Evolutionary conservation across 345 rosid genomes (phyloP).

Genomic region (Linum lewisii): DNA sequence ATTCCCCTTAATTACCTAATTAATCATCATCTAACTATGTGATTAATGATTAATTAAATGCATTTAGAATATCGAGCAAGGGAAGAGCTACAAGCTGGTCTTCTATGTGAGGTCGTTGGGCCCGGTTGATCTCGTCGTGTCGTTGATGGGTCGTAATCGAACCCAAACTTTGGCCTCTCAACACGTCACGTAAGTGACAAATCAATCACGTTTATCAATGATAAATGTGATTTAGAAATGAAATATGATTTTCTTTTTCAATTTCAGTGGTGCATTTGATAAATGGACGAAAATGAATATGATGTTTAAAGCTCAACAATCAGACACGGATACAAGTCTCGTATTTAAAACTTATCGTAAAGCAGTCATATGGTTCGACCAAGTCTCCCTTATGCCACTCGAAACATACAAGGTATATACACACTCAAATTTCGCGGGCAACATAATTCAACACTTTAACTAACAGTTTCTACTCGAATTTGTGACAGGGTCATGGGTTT

Average conservation of each 20-base stretch:
- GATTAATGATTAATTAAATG: background rate
- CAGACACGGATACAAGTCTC: background rate
- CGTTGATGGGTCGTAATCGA: background rate
- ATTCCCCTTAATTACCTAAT: too few species aligned
- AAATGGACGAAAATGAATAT: background rate
- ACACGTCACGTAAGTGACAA: background rate
- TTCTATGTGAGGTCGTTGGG: background rate
- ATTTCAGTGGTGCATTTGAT: background rate
- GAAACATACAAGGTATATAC: background rate
- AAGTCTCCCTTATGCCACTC: background rate
- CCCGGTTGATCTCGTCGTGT: background rate
- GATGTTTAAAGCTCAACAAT: background rate
- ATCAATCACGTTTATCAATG: too few species aligned
- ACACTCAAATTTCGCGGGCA: background rate
- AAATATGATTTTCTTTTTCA: background rate
- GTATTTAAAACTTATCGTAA: background rate
- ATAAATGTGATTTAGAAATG: background rate
- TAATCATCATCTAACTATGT: background rate
- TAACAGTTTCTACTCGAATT: too few species aligned
- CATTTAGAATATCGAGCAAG: background rate
- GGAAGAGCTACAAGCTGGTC: slow-evolving; percentile 3
- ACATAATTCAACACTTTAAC: too few species aligned
- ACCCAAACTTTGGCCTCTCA: background rate
- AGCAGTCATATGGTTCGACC: slow-evolving; percentile 1
- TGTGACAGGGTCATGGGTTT: slow-evolving; percentile 1